These are phyloP conservation scores for Pyrus bretschneideri DNA, from an alignment of 306 rosid species.

Conservation along the genomic window DNA sequence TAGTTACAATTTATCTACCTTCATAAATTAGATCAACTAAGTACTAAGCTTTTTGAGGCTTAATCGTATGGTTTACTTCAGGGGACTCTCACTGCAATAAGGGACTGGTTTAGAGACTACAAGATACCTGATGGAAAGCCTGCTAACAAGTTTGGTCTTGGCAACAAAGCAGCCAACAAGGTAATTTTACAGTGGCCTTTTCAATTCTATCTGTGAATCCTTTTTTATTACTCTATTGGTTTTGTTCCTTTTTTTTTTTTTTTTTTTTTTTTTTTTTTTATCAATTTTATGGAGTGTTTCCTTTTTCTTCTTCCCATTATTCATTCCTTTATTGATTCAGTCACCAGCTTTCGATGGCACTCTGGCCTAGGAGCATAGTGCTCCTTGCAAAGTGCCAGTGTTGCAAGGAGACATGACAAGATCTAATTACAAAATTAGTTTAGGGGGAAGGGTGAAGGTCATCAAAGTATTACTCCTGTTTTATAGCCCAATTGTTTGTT, in stretches of 20 bases:
- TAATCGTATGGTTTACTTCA: conserved; percentile 31
- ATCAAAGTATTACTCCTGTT: not conserved
- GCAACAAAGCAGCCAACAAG: conserved; percentile 79
- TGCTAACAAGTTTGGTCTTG: conserved; percentile 92
- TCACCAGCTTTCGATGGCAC: not conserved
- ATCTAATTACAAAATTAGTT: not conserved
- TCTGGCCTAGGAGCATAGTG: not conserved
- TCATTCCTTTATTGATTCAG: not conserved
- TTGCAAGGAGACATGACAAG: not conserved
- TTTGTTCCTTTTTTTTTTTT: not conserved
- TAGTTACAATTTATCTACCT: not conserved
- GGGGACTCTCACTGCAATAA: conserved; percentile 89
- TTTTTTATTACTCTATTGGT: not conserved
- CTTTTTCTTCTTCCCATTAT: not conserved
- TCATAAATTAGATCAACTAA: not conserved
- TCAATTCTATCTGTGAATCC: not conserved
- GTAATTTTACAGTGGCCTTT: conserved; percentile 24
- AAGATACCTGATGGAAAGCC: conserved; percentile 97
- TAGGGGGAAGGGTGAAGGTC: not conserved
- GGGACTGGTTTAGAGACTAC: conserved; percentile 96
- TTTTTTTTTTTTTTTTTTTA: not conserved
- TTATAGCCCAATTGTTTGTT: not conserved
- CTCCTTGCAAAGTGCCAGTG: not conserved
- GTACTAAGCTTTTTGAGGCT: not conserved
- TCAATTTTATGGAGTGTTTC: not conserved